Evolutionary conservation across 768 basidiomycete species (phyloP), one percentile per base, ranked within the genome.

Genomic region (Calocybe indica): DNA sequence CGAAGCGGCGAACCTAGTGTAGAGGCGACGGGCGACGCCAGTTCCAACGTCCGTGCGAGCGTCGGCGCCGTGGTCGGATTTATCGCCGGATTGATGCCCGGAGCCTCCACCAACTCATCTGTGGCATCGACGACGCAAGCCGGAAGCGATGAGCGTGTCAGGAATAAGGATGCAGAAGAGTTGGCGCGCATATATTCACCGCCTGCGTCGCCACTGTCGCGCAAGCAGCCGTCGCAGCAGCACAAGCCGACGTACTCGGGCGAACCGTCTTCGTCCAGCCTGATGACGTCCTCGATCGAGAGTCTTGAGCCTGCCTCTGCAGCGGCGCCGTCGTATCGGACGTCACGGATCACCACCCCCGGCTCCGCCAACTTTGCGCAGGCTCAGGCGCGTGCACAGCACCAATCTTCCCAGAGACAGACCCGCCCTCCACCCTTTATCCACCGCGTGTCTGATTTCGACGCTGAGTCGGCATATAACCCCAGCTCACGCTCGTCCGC

Each of bases 1-100:
- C 22, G 42, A 13, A 28, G 7, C 42, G 70, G 75, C 4, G 88
- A 91, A 50, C 74, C 41, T 37, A 38, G 77, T 35, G 58, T 60
- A 12, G 68, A 66, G 12, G 60, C 61, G 22, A 56, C 58, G 14
- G 59, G 58, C 8, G 59, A 63, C 60, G 55, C 49, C 52, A 58
- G 62, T 28, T 65, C 65, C 15, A 71, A 68, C 44, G 60, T 75
- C 48, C 68, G 71, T 28, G 74, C 77, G 14, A 73, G 78, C 11
- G 78, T 88, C 43, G 76, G 77, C 28, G 75, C 79, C 3, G 80
- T 88, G 38, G 78, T 85, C 7, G 83, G 75, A 15, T 88, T 85
- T 54, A 58, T 90, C 12, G 60, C 83, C 2, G 82, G 83, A 1
- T 68, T 86, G 31, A 76, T 89, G 28, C 75, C 77, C 2, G 67